Conservation (phyloP, 768 basidiomycete species). For the Boletus vinaceobasis region DNA sequence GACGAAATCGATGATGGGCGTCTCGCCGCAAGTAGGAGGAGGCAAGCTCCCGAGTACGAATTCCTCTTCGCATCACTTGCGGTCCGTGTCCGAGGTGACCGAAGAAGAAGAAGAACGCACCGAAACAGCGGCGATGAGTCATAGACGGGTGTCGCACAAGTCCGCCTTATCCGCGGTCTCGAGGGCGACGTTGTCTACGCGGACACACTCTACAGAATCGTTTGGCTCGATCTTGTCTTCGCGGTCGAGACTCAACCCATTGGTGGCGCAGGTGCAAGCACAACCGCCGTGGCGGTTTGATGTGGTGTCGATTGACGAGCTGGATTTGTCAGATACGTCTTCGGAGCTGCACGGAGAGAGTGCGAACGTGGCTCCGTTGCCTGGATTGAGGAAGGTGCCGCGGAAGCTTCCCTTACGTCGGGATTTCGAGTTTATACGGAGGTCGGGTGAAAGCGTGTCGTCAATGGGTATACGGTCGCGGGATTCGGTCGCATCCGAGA, state of each 20-base stretch:
- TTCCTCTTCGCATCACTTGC: slow-evolving; percentile 20
- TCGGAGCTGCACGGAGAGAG: slow-evolving; percentile 45
- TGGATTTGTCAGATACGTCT: slow-evolving; percentile 76
- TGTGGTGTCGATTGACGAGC: slow-evolving; percentile 73
- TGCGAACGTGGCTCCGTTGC: slow-evolving; percentile 37
- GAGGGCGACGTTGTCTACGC: slow-evolving; percentile 18
- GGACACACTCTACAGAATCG: slow-evolving; percentile 34
- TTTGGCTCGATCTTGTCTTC: slow-evolving; percentile 33
- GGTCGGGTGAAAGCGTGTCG: slow-evolving; percentile 68
- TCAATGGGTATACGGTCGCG: slow-evolving; percentile 73
- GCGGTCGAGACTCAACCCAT: slow-evolving; percentile 26
- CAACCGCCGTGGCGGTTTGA: slow-evolving; percentile 61
- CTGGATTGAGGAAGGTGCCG: slow-evolving; percentile 52
- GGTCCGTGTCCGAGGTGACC: slow-evolving; percentile 31
- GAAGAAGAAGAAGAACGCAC: slow-evolving; percentile 29
- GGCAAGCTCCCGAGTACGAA: slow-evolving; percentile 3
- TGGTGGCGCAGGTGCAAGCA: slow-evolving; percentile 34
- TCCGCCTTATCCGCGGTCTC: slow-evolving; percentile 21
- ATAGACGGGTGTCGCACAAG: slow-evolving; percentile 19
- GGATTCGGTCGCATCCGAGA: slow-evolving; percentile 54
- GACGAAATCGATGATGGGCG: neutral
- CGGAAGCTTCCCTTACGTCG: slow-evolving; percentile 69
- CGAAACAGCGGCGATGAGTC: slow-evolving; percentile 16
- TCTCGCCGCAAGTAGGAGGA: neutral
- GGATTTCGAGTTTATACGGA: slow-evolving; percentile 76